Conservation (phyloP, 805 yeast species). For the Lipomyces chichibuensis region DNA sequence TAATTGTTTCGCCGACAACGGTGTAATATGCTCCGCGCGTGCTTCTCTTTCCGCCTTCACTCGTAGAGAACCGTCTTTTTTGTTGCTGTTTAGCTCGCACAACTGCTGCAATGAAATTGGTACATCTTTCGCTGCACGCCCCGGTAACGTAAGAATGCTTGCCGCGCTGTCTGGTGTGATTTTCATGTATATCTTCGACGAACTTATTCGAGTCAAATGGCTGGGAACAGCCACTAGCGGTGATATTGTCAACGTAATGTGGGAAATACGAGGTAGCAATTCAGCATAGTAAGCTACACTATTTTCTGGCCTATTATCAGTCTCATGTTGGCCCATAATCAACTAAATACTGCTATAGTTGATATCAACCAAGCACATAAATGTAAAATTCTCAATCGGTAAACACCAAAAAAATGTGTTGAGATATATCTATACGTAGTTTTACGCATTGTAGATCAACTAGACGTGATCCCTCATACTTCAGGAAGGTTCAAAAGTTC, state of each 20-base stretch:
- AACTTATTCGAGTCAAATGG: conserved; percentile 17
- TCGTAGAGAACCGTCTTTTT: conserved; percentile 6
- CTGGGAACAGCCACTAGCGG: conserved; percentile 17
- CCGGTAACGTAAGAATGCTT: conserved; percentile 14
- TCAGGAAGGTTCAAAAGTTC: too few relatives aligned
- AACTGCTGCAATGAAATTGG: conserved; percentile 11
- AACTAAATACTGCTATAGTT: neutral
- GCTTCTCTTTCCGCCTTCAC: conserved; percentile 18
- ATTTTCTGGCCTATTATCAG: neutral
- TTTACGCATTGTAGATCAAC: neutral
- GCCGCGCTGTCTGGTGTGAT: neutral
- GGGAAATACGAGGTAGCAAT: conserved; percentile 22
- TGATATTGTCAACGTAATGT: conserved; percentile 16
- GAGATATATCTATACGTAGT: neutral
- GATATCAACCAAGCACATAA: neutral
- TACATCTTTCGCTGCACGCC: conserved; percentile 20
- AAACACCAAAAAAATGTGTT: neutral
- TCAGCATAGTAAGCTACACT: conserved; percentile 20
- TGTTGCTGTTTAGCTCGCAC: neutral
- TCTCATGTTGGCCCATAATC: conserved; percentile 4
- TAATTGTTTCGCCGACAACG: conserved; percentile 18
- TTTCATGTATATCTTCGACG: conserved; percentile 20
- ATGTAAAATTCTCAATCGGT: neutral
- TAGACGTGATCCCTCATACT: neutral
- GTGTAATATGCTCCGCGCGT: conserved; percentile 1